Evolutionary conservation across 495 filamentous ascomycete genomes (phyloP).

Genomic region (Tuber calosporum): DNA sequence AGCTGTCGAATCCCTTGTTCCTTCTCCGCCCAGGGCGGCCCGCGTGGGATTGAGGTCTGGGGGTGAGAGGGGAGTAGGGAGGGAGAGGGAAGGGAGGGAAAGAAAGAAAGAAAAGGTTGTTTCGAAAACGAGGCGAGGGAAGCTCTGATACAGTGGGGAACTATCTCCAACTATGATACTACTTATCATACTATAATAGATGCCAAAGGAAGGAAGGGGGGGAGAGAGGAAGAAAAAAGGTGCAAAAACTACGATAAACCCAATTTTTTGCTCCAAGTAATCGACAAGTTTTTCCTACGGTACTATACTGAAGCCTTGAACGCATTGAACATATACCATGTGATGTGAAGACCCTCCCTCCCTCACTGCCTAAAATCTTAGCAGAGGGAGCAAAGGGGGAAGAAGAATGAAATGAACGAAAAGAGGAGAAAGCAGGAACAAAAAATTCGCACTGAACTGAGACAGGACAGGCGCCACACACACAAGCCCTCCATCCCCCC

Average conservation of each 20-base stretch:
- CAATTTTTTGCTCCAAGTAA: not conserved
- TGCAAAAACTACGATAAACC: not conserved
- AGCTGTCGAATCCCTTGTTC: not conserved
- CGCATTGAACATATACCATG: not conserved
- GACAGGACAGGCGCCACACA: not conserved
- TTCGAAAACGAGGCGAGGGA: constrained; percentile 2
- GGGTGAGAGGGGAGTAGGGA: not conserved
- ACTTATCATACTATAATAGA: not conserved
- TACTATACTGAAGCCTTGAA: not conserved
- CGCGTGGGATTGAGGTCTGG: not conserved
- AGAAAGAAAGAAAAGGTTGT: not conserved
- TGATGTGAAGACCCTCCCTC: not conserved
- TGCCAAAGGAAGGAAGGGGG: not conserved
- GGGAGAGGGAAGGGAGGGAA: not conserved
- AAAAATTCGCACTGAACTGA: not conserved
- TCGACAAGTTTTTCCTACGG: not conserved
- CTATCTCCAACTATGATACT: not conserved
- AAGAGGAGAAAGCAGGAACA: not conserved
- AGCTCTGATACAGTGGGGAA: constrained; percentile 1
- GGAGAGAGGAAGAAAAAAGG: not conserved
- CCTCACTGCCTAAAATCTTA: not conserved
- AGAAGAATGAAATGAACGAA: not conserved
- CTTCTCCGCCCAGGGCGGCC: not conserved
- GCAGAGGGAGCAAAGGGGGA: not conserved
- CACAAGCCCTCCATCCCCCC: not conserved